Conservation (phyloP, 805 yeast genomes). For the Metschnikowia henanensis region DNA sequence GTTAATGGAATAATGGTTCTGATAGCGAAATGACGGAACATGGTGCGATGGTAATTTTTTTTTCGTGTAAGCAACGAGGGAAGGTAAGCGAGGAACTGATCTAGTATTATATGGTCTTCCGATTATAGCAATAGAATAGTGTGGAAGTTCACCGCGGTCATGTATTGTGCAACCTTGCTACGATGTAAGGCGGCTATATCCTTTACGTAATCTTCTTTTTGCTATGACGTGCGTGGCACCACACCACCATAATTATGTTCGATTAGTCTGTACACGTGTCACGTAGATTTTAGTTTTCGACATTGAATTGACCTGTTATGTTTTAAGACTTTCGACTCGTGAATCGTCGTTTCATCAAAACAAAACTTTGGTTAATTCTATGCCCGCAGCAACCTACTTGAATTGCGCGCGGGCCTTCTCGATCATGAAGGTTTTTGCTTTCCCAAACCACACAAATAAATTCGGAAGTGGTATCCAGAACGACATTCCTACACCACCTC, state of each 20-base stretch:
- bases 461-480: constrained; percentile 31
- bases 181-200: constrained; percentile 8
- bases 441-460: constrained; percentile 27
- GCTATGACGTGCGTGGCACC: constrained; percentile 1
- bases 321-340: no score
- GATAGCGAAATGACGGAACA: constrained; percentile 16
- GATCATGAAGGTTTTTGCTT: constrained; percentile 30
- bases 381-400: constrained; percentile 8
- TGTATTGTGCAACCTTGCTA: constrained; percentile 11
- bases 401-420: constrained; percentile 22
- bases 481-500: constrained; percentile 36
- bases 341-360: no score
- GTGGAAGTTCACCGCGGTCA: constrained; percentile 7
- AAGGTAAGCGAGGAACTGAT: neutral
- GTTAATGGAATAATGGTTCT: constrained; percentile 12
- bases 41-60: no score
- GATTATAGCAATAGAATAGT: constrained; percentile 4
- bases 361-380: no score
- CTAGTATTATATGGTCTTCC: constrained; percentile 1
- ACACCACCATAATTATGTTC: no score
- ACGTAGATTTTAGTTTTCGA: no score
- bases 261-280: no score
- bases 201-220: neutral
- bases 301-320: no score
- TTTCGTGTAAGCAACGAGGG: no score